Evolutionary conservation across 345 rosid species (phyloP), one percentile per base, ranked within the genome.

Genomic region (Aquilaria yunnanensis): DNA sequence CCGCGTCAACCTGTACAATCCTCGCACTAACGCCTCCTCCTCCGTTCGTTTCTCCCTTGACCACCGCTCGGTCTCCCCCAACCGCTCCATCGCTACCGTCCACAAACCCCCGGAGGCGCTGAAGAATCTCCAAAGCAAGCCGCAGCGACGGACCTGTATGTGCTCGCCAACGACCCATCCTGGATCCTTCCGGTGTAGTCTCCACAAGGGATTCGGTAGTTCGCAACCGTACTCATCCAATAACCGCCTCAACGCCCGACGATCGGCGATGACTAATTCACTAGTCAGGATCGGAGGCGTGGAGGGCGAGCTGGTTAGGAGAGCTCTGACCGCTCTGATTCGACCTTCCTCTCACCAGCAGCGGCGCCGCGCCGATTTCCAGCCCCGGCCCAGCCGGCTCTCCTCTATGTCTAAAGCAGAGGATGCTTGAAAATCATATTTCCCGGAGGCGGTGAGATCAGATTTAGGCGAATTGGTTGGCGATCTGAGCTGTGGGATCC

Each of bases 151-250:
- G 56, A 78, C 84, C 14, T 85, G 96, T 37, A 78, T 83, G 87
- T 85, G 91, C 61, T 81, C 96, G 5, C 91, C 91, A 2, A 81
- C 96, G 32, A 76, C 74, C n/a, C 95, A 87, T 45, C 95, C 90
- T 3, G 95, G 95, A 31, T 87, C 95, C 4, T 87, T 87, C 78
- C 85, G 95, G 6, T 87, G 95, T 68, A 84, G 88, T 72, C 82
- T 81, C 30, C 95, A 87, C 66, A 87, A 85, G 61, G 65, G 50
- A 23, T 66, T 62, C 68, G 48, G 12, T 45, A 59, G 62, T 46
- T 29, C 73, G 5, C 65, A 71, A 43, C 45, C 58, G 3, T 76
- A 68, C 78, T 61, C 85, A 32, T 76, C 89, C 0, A 76, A 62
- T 58, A 78, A 73, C 47, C 77, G 89, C 45, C 68, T 88, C 9